Evolutionary conservation across 306 rosid species (phyloP), one percentile per base, ranked within the genome.

Genomic region (Calophaca sinica): DNA sequence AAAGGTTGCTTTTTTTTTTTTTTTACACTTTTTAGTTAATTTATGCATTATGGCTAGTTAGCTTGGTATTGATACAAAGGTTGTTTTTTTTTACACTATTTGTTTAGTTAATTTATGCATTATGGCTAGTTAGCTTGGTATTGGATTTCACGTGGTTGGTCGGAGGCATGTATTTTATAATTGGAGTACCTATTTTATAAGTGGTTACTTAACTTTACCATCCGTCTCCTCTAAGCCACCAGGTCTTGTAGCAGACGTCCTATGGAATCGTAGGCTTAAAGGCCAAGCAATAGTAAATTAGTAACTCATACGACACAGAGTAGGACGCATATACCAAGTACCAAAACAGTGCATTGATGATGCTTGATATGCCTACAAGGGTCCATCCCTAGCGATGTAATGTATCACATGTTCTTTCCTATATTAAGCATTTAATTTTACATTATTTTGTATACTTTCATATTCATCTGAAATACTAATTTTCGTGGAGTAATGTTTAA

Each of bases 231-330:
- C 54, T 68, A 46, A 53, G 71, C 71, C 20, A 57, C 63, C 54
- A 44, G 63, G 51, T 75, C 72, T 76, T 83, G 75, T 62, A 49
- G 28, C 31, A 52, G 69, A 72, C 62, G 52, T 53, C 71, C 60
- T 55, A 31, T 68, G 67, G 45, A 74, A 53, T 53, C 82, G 77
- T 84, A 77, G 79, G 68, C 93, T 87, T 91, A 35, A 66, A 68
- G 89, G 63, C 54, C 72, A 88, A 84, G 90, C 78, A 73, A 85
- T 72, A 57, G 7, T 4, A 39, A 20, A 20, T 20, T 20, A 38
- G 73, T 57, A 62, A 81, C 68, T 66, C 45, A 67, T 35, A 68
- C 69, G 39, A 69, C 70, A 20, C 45, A 14, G 66, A 50, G 76
- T 20, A 20, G 26, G 26, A 20, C 26, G 26, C 1, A 20, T 20